Conservation (phyloP, 2,329 filamentous ascomycete species). For the Fusarium hainanense region DNA sequence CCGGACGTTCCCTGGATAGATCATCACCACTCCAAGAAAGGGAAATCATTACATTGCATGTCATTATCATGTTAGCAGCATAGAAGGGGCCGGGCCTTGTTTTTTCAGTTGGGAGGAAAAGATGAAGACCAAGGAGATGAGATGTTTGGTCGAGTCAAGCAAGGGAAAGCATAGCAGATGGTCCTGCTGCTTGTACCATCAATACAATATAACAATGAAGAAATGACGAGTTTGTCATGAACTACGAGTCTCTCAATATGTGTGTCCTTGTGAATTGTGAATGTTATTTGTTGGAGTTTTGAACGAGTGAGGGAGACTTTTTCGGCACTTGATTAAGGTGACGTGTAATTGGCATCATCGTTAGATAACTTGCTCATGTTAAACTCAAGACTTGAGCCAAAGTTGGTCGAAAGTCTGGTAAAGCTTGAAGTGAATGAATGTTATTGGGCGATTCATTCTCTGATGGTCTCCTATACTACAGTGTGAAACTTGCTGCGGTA, state of each 20-base stretch:
- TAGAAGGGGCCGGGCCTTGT: slow-evolving; percentile 33
- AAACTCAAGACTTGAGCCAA: neutral
- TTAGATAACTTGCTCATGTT: neutral
- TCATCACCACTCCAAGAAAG: slow-evolving; percentile 61
- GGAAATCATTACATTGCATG: slow-evolving; percentile 42
- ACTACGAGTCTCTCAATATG: slow-evolving; percentile 8
- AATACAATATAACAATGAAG: slow-evolving; percentile 39
- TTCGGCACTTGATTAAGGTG: neutral
- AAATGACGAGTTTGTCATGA: slow-evolving; percentile 26
- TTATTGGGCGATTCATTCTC: slow-evolving; percentile 13
- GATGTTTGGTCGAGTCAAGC: slow-evolving; percentile 28
- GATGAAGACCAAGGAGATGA: slow-evolving; percentile 20
- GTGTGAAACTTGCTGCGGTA: slow-evolving; percentile 5
- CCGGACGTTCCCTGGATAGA: slow-evolving; percentile 53
- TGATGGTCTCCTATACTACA: slow-evolving; percentile 17
- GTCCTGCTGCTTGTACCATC: slow-evolving; percentile 50
- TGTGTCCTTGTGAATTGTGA: slow-evolving; percentile 1
- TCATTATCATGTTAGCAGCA: slow-evolving; percentile 44
- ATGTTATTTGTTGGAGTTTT: neutral
- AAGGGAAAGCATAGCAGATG: slow-evolving; percentile 41
- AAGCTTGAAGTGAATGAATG: neutral
- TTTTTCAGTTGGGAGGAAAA: slow-evolving; percentile 17
- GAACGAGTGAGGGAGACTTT: neutral
- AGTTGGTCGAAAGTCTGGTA: slow-evolving; percentile 11
- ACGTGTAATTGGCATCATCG: slow-evolving; percentile 29